phyloP scores from a whole-genome alignment of 192 early-diverging fungal genomes.

The Entomortierella beljakovae region DNA sequence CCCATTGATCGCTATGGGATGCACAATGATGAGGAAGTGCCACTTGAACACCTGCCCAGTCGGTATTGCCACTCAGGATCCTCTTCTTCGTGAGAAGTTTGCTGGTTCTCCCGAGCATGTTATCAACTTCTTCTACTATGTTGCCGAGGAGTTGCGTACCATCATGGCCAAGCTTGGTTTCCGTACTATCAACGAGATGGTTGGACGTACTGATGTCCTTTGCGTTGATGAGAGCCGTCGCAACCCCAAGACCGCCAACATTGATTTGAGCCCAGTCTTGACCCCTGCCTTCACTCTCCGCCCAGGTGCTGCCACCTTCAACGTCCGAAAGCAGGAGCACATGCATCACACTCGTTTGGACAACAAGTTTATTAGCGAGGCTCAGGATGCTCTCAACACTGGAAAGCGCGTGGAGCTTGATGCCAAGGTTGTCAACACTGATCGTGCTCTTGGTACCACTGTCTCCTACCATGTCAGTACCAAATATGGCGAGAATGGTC shows the following conservation, averaged over 20 bases:
- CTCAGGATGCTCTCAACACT: slow-evolving; percentile 74
- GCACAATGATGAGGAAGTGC: slow-evolving; percentile 95
- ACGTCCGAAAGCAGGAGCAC: slow-evolving; percentile 90
- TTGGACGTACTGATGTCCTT: slow-evolving; percentile 91
- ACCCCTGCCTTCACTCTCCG: slow-evolving; percentile 89
- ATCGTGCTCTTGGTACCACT: slow-evolving; percentile 94
- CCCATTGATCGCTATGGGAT: slow-evolving; percentile 97
- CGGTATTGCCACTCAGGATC: slow-evolving; percentile 98
- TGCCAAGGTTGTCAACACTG: slow-evolving; percentile 88
- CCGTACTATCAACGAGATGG: slow-evolving; percentile 96
- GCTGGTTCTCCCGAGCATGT: slow-evolving; percentile 96
- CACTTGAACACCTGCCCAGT: slow-evolving; percentile 96
- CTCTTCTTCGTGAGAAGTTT: slow-evolving; percentile 93
- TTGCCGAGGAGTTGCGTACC: slow-evolving; percentile 92
- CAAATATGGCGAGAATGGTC: slow-evolving; percentile 79
- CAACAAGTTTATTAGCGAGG: slow-evolving; percentile 87
- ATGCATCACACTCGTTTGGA: slow-evolving; percentile 88
- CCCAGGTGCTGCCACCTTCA: slow-evolving; percentile 88
- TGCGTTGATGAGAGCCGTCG: slow-evolving; percentile 78
- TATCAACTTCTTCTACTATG: slow-evolving; percentile 98
- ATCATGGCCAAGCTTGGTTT: slow-evolving; percentile 97
- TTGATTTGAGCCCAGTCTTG: slow-evolving; percentile 89
- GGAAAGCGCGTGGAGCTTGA: slow-evolving; percentile 68
- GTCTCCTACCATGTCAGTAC: slow-evolving; percentile 91
- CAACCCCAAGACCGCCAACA: slow-evolving; percentile 85